These are phyloP conservation scores for Pluteus cervinus DNA, from an alignment of 768 basidiomycete genomes.

Conservation along the genomic window DNA sequence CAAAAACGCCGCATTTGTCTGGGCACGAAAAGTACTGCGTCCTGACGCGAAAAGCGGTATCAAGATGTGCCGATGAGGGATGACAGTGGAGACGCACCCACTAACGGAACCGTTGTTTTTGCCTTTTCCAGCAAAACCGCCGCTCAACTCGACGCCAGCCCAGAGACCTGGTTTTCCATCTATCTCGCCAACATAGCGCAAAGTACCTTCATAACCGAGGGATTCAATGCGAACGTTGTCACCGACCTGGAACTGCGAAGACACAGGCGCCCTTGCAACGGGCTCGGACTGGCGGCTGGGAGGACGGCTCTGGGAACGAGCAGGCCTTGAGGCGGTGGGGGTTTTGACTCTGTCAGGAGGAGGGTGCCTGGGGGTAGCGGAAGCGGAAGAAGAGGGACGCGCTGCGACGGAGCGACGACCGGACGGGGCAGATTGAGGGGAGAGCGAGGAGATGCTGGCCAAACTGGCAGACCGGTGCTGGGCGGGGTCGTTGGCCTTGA, in stretches of 20 bases:
- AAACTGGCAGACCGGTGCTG: too few species aligned
- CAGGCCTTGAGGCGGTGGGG: constrained; percentile 47
- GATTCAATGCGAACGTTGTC: constrained; percentile 85
- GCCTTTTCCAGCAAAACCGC: constrained; percentile 83
- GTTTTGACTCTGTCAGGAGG: constrained; percentile 33
- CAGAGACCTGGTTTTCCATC: constrained; percentile 86
- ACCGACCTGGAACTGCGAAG: constrained; percentile 58
- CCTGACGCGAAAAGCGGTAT: too few species aligned
- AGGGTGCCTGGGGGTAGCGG: constrained; percentile 38
- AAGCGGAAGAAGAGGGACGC: constrained; percentile 54
- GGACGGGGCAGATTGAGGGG: constrained; percentile 40
- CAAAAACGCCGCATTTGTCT: constrained; percentile 86
- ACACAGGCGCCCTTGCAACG: constrained; percentile 34
- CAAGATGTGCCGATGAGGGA: too few species aligned
- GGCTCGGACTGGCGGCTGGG: constrained; percentile 64
- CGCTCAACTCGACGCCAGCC: constrained; percentile 89
- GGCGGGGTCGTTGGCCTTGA: constrained; percentile 76
- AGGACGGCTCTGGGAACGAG: constrained; percentile 40
- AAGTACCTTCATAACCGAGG: constrained; percentile 79
- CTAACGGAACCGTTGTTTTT: constrained; percentile 92
- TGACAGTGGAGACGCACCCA: constrained; percentile 85
- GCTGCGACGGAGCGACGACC: constrained; percentile 42
- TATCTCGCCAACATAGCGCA: constrained; percentile 80
- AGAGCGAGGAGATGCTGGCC: constrained; percentile 50
- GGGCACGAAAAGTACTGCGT: constrained; percentile 83